Percentiles rank a stretch among this genome's conserved stretches.
Conservation (phyloP, 2,329 filamentous ascomycete genomes). For the Pleomassaria siparia region DNA sequence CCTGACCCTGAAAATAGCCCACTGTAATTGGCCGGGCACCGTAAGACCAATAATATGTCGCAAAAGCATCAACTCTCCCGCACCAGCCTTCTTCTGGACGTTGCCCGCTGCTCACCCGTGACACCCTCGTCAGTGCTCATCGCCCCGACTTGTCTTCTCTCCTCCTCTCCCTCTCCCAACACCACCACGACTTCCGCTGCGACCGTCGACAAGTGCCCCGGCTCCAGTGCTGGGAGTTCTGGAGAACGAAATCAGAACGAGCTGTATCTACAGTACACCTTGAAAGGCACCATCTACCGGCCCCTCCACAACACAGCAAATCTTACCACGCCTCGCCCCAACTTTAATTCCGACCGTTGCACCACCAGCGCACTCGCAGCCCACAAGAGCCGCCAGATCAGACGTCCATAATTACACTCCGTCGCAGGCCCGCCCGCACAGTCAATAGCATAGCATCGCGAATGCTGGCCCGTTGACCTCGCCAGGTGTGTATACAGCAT, state of each 20-base stretch:
- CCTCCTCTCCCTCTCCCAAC: constrained; percentile 13
- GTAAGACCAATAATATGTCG: neutral
- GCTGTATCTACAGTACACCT: neutral
- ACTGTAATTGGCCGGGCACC: constrained; percentile 2
- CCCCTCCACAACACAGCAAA: neutral
- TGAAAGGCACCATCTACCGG: neutral
- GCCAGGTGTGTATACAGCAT: constrained; percentile 23
- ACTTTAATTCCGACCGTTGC: constrained; percentile 20
- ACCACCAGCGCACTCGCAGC: constrained; percentile 17
- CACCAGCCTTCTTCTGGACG: constrained; percentile 9
- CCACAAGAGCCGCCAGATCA: constrained; percentile 14
- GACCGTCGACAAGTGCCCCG: constrained; percentile 32
- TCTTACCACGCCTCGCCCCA: neutral
- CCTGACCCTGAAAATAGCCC: too few relatives aligned
- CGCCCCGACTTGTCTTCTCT: constrained; percentile 3
- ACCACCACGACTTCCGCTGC: constrained; percentile 31
- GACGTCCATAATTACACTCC: constrained; percentile 1
- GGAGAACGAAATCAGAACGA: constrained; percentile 14
- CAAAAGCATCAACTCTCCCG: too few relatives aligned
- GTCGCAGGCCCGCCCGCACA: constrained; percentile 1
- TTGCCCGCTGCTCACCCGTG: constrained; percentile 9
- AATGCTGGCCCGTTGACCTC: constrained; percentile 38
- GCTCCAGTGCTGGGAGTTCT: constrained; percentile 13
- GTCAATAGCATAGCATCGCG: constrained; percentile 10
- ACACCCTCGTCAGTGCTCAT: neutral